phyloP scores from a whole-genome alignment of 2,329 filamentous ascomycete species.

The Hypoxylon sp. region DNA sequence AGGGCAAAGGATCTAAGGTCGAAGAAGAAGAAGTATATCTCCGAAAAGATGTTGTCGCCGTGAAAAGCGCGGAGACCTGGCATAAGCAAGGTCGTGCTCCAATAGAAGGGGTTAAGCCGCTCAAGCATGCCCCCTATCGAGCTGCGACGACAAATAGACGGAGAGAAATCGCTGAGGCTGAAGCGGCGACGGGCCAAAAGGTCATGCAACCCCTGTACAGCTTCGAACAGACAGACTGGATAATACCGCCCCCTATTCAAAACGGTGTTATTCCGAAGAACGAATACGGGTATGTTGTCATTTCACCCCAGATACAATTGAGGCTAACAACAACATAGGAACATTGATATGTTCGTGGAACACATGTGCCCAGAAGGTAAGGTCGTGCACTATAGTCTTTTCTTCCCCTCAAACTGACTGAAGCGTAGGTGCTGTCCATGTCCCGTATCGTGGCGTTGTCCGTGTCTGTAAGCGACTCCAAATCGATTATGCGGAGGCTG shows the following conservation, averaged over 20 bases:
- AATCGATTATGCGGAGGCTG: slow-evolving; percentile 93
- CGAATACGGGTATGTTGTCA: slow-evolving; percentile 74
- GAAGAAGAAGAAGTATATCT: slow-evolving; percentile 86
- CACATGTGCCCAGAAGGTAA: slow-evolving; percentile 83
- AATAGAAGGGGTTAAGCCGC: slow-evolving; percentile 76
- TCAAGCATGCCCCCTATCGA: slow-evolving; percentile 91
- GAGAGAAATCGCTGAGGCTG: slow-evolving; percentile 88
- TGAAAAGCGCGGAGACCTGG: slow-evolving; percentile 96
- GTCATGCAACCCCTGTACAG: slow-evolving; percentile 89
- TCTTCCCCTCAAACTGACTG: slow-evolving; percentile 28
- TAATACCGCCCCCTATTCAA: slow-evolving; percentile 88
- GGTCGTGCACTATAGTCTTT: slow-evolving; percentile 43
- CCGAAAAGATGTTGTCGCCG: slow-evolving; percentile 83
- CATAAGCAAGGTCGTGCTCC: slow-evolving; percentile 94
- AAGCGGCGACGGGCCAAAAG: slow-evolving; percentile 84
- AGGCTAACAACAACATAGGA: slow-evolving; percentile 57
- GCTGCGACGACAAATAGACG: slow-evolving; percentile 91
- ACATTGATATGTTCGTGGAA: slow-evolving; percentile 94
- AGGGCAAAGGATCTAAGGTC: slow-evolving; percentile 79
- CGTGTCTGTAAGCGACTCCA: slow-evolving; percentile 86
- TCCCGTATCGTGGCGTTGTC: slow-evolving; percentile 82
- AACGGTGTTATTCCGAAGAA: slow-evolving; percentile 94
- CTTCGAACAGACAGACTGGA: slow-evolving; percentile 91
- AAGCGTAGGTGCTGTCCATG: slow-evolving; percentile 78
- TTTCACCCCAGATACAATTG: background rate